Evolutionary conservation across 192 early-diverging fungal genomes (phyloP).

Genomic region (Radiomyces spectabilis): DNA sequence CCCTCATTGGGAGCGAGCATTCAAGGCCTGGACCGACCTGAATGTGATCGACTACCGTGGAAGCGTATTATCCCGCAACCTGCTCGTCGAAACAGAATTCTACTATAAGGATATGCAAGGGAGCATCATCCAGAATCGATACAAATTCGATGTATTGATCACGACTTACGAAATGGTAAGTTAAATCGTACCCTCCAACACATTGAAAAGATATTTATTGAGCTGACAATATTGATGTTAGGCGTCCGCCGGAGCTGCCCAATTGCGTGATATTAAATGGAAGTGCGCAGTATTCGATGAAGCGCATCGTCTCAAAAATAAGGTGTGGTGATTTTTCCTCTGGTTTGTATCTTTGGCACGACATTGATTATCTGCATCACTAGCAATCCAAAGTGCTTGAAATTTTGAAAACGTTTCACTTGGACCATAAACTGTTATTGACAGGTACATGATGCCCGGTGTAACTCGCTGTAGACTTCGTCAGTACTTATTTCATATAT

Average conservation of each 20-base stretch:
- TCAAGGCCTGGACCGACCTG: constrained; percentile 62
- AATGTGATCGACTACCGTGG: constrained; percentile 76
- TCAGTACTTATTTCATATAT: not conserved
- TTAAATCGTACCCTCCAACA: too few relatives aligned
- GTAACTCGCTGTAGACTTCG: not conserved
- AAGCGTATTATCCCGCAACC: constrained; percentile 50
- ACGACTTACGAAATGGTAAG: constrained; percentile 51
- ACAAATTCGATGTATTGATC: constrained; percentile 57
- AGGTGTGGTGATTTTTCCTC: constrained; percentile 10
- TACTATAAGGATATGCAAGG: constrained; percentile 57
- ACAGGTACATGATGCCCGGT: constrained; percentile 43
- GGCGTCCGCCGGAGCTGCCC: constrained; percentile 52
- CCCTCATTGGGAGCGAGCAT: constrained; percentile 63
- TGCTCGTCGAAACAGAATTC: constrained; percentile 79
- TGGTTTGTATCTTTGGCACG: not conserved
- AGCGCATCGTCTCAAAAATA: constrained; percentile 82
- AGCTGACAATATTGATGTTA: not conserved
- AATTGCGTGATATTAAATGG: constrained; percentile 67
- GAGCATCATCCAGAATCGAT: constrained; percentile 36
- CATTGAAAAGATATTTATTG: not conserved
- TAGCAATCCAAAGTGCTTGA: constrained; percentile 67
- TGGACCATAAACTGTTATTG: constrained; percentile 71
- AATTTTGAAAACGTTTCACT: constrained; percentile 60
- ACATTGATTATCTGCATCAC: not conserved
- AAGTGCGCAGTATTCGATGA: constrained; percentile 71